Evolutionary conservation across 352 stramenopile species (phyloP).

Genomic region (Phytophthora boehmeriae): DNA sequence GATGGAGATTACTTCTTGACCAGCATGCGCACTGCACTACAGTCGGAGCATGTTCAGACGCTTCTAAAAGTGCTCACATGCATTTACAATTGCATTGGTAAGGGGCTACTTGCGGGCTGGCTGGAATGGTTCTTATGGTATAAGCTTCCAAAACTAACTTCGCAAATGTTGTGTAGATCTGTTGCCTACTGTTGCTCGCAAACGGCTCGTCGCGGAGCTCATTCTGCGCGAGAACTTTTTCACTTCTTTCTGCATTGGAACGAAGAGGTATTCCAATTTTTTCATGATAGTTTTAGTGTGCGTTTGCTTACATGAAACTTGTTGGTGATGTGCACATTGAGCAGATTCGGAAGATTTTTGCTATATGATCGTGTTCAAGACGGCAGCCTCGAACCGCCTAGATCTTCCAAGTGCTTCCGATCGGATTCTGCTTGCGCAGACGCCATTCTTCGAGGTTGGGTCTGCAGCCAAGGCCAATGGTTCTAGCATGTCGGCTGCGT

Average conservation of each 20-base stretch:
- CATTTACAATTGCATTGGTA: slow-evolving; percentile 85
- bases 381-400: slow-evolving; percentile 73
- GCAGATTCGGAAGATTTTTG: slow-evolving; percentile 84
- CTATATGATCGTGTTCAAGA: slow-evolving; percentile 88
- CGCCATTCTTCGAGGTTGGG: slow-evolving; percentile 65
- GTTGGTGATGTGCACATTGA: background rate
- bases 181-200: slow-evolving; percentile 63
- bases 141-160: background rate
- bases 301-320: slow-evolving; percentile 9
- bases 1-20: slow-evolving; percentile 75
- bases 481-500: slow-evolving; percentile 31
- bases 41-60: slow-evolving; percentile 83
- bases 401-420: slow-evolving; percentile 76
- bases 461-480: slow-evolving; percentile 17
- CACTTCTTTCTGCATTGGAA: slow-evolving; percentile 89
- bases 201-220: slow-evolving; percentile 72
- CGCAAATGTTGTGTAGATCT: slow-evolving; percentile 43
- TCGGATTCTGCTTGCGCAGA: slow-evolving; percentile 76
- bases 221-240: slow-evolving; percentile 90
- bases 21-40: slow-evolving; percentile 71
- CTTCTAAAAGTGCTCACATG: slow-evolving; percentile 88
- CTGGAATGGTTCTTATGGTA: background rate
- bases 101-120: slow-evolving; percentile 1
- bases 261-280: slow-evolving; percentile 63
- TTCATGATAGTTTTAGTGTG: background rate